These are phyloP conservation scores for Castanospermum australe DNA, from an alignment of 306 rosid species.

Conservation along the genomic window DNA sequence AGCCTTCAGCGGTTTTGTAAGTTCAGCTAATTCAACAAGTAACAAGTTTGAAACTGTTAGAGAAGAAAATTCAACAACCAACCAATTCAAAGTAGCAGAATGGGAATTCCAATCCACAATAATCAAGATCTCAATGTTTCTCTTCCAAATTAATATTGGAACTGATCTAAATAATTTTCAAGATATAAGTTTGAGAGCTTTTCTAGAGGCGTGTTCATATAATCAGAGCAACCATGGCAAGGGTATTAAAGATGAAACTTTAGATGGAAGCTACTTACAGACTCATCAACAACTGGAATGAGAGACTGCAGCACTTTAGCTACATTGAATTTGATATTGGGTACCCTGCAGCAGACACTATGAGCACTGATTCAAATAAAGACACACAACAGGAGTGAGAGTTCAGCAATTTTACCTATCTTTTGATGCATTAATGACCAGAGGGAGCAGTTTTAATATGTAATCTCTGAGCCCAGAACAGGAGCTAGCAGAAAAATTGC, in stretches of 20 bases:
- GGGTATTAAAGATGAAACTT: slow-evolving; percentile 20
- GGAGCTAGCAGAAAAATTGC: slow-evolving; percentile 93
- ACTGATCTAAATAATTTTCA: neutral
- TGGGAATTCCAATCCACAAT: neutral
- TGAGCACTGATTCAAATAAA: slow-evolving; percentile 32
- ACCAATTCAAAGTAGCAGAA: neutral
- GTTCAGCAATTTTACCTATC: slow-evolving; percentile 61
- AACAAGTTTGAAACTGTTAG: too few species aligned
- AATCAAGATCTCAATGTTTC: slow-evolving; percentile 1
- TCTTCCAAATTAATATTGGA: neutral
- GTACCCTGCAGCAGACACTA: slow-evolving; percentile 63
- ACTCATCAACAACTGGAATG: slow-evolving; percentile 79
- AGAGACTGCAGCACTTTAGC: slow-evolving; percentile 95
- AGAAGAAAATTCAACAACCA: neutral
- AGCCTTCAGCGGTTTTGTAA: neutral
- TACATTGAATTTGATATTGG: slow-evolving; percentile 96
- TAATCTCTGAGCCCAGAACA: slow-evolving; percentile 79
- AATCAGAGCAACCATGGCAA: neutral
- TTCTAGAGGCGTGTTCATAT: neutral
- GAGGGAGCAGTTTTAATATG: slow-evolving; percentile 80
- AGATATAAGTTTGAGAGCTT: neutral
- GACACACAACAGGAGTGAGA: slow-evolving; percentile 7
- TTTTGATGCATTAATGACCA: slow-evolving; percentile 74
- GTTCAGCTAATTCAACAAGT: neutral
- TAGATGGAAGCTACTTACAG: slow-evolving; percentile 59